Base-by-base conservation (phyloP, 225 moss, liverwort and hornwort species). In the Polytrichum formosum region DNA sequence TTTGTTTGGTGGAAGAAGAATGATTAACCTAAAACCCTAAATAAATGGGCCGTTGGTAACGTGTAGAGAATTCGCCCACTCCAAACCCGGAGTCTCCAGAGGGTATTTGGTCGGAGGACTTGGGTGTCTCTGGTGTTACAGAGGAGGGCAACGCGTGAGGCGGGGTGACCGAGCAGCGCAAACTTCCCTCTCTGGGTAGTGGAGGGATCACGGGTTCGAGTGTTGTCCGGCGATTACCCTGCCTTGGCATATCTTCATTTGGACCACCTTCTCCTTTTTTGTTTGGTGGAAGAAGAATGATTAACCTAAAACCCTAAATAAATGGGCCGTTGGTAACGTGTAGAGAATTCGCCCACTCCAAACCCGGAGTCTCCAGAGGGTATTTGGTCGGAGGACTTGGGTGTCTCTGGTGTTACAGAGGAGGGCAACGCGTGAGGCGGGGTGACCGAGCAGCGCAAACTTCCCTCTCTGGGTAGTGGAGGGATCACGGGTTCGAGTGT, bases 351-450 rank as follows among this genome's bases (percentile, higher is more conserved):
- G 76, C 56, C 79, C 76, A 6, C 69, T 79, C 63, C 75, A 68
- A 79, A 76, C 68, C 65, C 7, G 61, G 83, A 76, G 80, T 73
- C 27, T 62, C 22, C 30, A 0, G 6, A 7, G 6, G 26, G 64
- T 28, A 1, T 1, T 23, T 21, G 0, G 1, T 6, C 78, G 72
- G 65, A 78, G 72, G 79, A 17, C 0, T 19, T 8, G 53, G 53
- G 1, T 22, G 5, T 7, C 65, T 0, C 16, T 0, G 5, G 18
- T 10, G 56, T 56, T 76, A 60, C 21, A 70, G 83, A 1, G 58
- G 76, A 61, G 73, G 83, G 66, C 28, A 83, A 5, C 1, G 76
- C 80, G 76, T 73, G 73, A 83, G 80, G 79, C 80, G 79, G 83
- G 23, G 83, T 23, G 76, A 6, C 31, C 6, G 31, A 31, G 6